Percentiles rank a stretch among this genome's conserved stretches.
phyloP scores from a whole-genome alignment of 768 basidiomycete species.

The Suillus bovinus region DNA sequence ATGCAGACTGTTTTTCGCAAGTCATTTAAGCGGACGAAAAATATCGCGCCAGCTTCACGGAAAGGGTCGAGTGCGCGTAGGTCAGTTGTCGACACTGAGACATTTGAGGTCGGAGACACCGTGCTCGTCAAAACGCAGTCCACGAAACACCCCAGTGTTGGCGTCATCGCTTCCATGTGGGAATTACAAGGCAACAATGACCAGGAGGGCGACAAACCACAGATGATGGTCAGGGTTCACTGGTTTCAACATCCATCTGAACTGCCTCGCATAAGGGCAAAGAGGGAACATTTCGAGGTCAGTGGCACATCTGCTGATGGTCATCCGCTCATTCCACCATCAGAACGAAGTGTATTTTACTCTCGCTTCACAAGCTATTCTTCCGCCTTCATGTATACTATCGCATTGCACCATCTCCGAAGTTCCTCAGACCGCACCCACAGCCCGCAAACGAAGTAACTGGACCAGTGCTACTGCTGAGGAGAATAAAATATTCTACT shows the following conservation, averaged over 20 bases:
- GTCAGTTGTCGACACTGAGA: conserved; percentile 19
- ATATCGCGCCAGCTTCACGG: conserved; percentile 17
- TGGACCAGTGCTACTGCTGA: conserved; percentile 17
- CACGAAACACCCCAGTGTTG: conserved; percentile 56
- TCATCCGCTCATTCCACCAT: not conserved
- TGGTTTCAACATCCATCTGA: conserved; percentile 76
- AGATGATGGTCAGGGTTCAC: conserved; percentile 62
- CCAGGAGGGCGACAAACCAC: conserved; percentile 33
- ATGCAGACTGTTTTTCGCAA: conserved; percentile 30
- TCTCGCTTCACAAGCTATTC: conserved; percentile 45
- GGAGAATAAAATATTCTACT: conserved; percentile 46
- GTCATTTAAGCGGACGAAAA: conserved; percentile 27
- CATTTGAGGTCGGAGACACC: conserved; percentile 64
- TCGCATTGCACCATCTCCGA: conserved; percentile 51
- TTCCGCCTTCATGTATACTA: conserved; percentile 53
- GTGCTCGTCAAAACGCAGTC: conserved; percentile 55
- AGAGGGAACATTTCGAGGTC: conserved; percentile 62
- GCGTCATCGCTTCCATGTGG: conserved; percentile 73
- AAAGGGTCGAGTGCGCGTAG: conserved; percentile 13
- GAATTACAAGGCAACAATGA: conserved; percentile 38
- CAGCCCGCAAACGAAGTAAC: conserved; percentile 21
- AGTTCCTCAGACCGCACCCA: conserved; percentile 12
- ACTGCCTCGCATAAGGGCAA: conserved; percentile 58
- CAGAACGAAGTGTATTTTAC: conserved; percentile 82
- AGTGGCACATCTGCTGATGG: conserved; percentile 17